These are phyloP conservation scores for Magnolia officinalis DNA, from an alignment of 164 flowering plant genomes.

Conservation along the genomic window DNA sequence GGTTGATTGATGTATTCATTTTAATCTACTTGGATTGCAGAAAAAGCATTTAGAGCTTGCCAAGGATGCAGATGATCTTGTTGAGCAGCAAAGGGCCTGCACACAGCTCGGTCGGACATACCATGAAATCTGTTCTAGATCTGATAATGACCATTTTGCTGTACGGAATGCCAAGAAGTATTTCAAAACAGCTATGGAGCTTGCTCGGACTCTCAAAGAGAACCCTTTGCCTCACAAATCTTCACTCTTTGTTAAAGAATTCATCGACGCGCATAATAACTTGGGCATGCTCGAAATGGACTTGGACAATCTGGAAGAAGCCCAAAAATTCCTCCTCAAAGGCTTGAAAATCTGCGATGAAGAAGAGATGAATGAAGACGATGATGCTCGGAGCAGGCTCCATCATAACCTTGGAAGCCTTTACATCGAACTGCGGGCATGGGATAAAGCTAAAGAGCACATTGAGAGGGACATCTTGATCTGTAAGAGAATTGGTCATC, in stretches of 20 bases:
- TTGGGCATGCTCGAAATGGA: constrained; percentile 93
- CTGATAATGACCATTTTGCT: constrained; percentile 61
- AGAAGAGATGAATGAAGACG: constrained; percentile 72
- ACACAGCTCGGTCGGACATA: constrained; percentile 97
- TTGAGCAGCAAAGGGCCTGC: constrained; percentile 92
- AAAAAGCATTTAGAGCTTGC: constrained; percentile 89
- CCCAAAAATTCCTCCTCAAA: constrained; percentile 49
- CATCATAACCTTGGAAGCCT: constrained; percentile 90
- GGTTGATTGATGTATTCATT: background rate
- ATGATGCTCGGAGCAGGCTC: constrained; percentile 80
- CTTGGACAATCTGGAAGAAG: constrained; percentile 79
- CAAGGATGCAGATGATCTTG: constrained; percentile 55
- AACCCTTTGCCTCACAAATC: constrained; percentile 31
- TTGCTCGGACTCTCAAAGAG: constrained; percentile 60
- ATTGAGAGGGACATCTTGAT: constrained; percentile 75
- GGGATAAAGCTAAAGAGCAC: constrained; percentile 72
- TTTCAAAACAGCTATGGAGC: constrained; percentile 74
- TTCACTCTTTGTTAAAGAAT: constrained; percentile 67
- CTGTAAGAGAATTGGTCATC: constrained; percentile 66
- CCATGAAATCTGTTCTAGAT: constrained; percentile 67
- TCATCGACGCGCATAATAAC: constrained; percentile 88
- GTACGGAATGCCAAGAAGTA: constrained; percentile 78
- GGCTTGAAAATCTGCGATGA: constrained; percentile 84
- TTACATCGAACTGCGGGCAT: constrained; percentile 67
- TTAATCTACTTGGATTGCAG: constrained; percentile 32